Base-by-base conservation (phyloP, 257 asterid species). In the Coffea eugenioides region DNA sequence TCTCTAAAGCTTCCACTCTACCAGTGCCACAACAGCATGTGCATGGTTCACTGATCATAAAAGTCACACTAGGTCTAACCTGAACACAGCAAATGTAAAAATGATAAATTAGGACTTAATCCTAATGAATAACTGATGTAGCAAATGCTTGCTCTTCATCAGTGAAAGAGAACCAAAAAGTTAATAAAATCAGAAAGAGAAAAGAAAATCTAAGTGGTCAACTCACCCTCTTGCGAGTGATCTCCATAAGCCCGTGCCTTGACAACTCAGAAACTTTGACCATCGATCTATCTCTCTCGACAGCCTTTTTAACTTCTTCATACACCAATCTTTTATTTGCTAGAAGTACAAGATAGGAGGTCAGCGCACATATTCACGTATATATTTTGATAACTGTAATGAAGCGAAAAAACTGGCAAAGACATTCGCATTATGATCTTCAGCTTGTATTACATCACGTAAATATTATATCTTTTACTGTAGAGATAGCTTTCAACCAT, bases 51-150 rank as follows among this genome's bases (percentile, higher is more conserved):
- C 97, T 95, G 84, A 95, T 92, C 98, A 93, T 95, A 84, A 91
- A 93, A 48, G 97, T 82, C 77, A 95, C 99, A 85, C 99, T 93
- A 39, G 99, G 99, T 77, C 99, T 92, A 77, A 93, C 98, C 99
- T 93, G 88, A 77, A 77, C 83, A 84, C 78, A 85, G 73, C 75
- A 84, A 61, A 57, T 46, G 43, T 77, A 14, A 66, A 80, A 16
- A 67, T 62, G 51, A 79, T 76, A 54, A 80, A 54, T n/a, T 21
- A 15, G 69, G 25, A 68, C 43, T 7, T 27, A 51, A 74, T n/a
- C 69, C 49, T 51, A 66, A 66, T 51, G 77, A 31, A 48, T 18
- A 43, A 54, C 25, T 36, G 68, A 56, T 9, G 31, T 16, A n/a
- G 51, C 18, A 46, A 10, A 64, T 54, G 45, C 79, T 49, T 39